Evolutionary conservation across 1,139 yeast species (phyloP).

Genomic region (Geotrichum candidum): DNA sequence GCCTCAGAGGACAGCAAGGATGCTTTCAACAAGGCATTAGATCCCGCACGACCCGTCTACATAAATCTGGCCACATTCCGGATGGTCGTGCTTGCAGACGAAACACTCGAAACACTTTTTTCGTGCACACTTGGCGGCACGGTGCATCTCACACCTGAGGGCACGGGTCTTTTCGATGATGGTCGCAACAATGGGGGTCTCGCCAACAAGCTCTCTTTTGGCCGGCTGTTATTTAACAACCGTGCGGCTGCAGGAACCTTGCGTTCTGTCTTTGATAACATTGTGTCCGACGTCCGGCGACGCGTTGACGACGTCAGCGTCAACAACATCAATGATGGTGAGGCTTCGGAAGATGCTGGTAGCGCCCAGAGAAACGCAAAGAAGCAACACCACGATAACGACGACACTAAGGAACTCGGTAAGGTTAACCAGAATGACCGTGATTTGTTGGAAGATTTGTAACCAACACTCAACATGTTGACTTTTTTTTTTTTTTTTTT

Average conservation of each 20-base stretch:
- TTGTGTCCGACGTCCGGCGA: constrained; percentile 82
- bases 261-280: constrained; percentile 84
- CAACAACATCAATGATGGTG: constrained; percentile 24
- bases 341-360: constrained; percentile 31
- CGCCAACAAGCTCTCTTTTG: background rate
- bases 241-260: constrained; percentile 46
- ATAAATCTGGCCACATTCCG: constrained; percentile 85
- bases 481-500: constrained; percentile 7
- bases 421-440: constrained; percentile 36
- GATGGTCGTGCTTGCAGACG: constrained; percentile 92
- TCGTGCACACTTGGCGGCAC: constrained; percentile 59
- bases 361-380: constrained; percentile 10
- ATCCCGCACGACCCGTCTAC: constrained; percentile 69
- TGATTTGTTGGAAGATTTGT: constrained; percentile 33
- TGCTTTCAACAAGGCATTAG: constrained; percentile 70
- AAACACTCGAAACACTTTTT: constrained; percentile 81
- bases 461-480: background rate
- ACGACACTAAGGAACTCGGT: constrained; percentile 13
- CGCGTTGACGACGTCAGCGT: constrained; percentile 61
- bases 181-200: constrained; percentile 21
- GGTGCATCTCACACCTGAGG: constrained; percentile 54
- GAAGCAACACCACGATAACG: background rate
- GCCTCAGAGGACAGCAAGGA: constrained; percentile 13
- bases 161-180: constrained; percentile 30
- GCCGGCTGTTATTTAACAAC: background rate